Evolutionary conservation across 352 stramenopile species (phyloP).

Genomic region (Globisporangium ultimum): DNA sequence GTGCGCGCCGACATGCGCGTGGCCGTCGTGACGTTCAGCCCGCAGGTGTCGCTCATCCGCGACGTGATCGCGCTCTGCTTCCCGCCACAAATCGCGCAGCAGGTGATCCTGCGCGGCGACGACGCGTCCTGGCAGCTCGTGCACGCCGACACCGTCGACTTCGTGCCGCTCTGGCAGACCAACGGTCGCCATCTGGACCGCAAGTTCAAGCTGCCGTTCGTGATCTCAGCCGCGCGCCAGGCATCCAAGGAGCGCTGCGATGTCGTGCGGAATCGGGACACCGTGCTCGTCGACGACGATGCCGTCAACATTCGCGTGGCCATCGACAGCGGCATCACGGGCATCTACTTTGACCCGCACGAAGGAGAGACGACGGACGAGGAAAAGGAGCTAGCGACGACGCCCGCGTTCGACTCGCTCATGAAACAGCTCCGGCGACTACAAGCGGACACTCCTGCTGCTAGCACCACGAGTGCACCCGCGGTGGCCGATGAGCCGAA

Average conservation of each 20-base stretch:
- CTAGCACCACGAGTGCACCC: no score
- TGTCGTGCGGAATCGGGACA: conserved; percentile 55
- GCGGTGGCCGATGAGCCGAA: neutral
- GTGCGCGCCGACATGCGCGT: conserved; percentile 39
- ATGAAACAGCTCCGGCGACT: conserved; percentile 40
- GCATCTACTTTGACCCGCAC: conserved; percentile 66
- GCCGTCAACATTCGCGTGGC: conserved; percentile 70
- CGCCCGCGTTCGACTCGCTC: conserved; percentile 21
- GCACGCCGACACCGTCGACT: conserved; percentile 38
- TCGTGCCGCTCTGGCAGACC: conserved; percentile 56
- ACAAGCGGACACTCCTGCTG: conserved; percentile 10
- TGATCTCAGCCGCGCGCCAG: conserved; percentile 64
- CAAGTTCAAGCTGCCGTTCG: conserved; percentile 71
- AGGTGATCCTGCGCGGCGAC: conserved; percentile 64
- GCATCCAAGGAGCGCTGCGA: conserved; percentile 22
- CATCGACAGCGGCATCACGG: conserved; percentile 67
- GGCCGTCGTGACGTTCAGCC: conserved; percentile 81
- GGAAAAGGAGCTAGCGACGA: conserved; percentile 9
- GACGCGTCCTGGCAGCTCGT: conserved; percentile 54
- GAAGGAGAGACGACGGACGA: neutral
- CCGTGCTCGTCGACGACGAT: conserved; percentile 80
- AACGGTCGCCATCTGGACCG: conserved; percentile 52
- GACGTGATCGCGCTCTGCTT: conserved; percentile 64
- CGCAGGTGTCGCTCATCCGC: conserved; percentile 60
- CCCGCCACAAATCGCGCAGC: conserved; percentile 17